phyloP scores from a whole-genome alignment of 257 asterid species.

The Jacaranda mimosifolia region DNA sequence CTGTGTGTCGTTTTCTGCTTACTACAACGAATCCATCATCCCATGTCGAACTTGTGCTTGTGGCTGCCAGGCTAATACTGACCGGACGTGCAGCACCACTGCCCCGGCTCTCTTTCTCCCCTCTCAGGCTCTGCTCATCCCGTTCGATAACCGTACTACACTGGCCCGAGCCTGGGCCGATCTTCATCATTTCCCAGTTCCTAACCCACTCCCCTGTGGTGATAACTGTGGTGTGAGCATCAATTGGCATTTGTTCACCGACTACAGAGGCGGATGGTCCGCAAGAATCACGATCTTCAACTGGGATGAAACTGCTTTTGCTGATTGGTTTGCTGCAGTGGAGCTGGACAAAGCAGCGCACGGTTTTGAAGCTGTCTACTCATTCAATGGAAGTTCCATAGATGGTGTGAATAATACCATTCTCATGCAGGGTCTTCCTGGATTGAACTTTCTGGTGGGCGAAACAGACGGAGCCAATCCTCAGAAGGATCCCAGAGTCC shows the following conservation, averaged over 20 bases:
- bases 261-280: constrained; percentile 88
- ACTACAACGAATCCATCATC: constrained; percentile 83
- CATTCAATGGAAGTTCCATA: constrained; percentile 76
- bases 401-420: constrained; percentile 68
- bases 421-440: constrained; percentile 84
- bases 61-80: constrained; percentile 62
- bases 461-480: constrained; percentile 70
- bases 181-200: constrained; percentile 67
- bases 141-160: constrained; percentile 71
- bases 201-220: constrained; percentile 80
- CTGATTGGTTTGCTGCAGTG: constrained; percentile 86
- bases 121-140: constrained; percentile 78
- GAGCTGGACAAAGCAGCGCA: constrained; percentile 65
- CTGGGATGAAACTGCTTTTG: constrained; percentile 78
- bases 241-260: constrained; percentile 91
- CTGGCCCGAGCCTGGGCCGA: constrained; percentile 81
- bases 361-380: constrained; percentile 83
- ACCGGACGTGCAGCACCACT: constrained; percentile 57
- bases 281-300: constrained; percentile 88
- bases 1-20: constrained; percentile 94
- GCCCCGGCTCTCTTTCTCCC: constrained; percentile 84
- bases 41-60: constrained; percentile 94
- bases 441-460: constrained; percentile 80
- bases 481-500: constrained; percentile 60
- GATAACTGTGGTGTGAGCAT: constrained; percentile 92